These are phyloP conservation scores for Echinochloa phyllopogon DNA, from an alignment of 176 grass and related monocot species.

Conservation along the genomic window DNA sequence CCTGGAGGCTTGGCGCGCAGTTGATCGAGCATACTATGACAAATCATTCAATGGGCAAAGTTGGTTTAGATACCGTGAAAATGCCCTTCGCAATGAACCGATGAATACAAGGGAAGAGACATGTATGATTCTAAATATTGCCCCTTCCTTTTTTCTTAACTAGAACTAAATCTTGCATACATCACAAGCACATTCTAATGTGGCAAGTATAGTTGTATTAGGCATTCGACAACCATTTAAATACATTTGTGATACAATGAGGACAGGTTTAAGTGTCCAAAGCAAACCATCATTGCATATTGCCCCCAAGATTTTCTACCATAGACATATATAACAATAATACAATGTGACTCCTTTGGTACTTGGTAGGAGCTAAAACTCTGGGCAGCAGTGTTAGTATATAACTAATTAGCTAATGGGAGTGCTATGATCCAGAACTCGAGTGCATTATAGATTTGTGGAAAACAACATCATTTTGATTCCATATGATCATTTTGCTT, in stretches of 20 bases:
- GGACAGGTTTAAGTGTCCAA: not conserved
- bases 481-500: not conserved
- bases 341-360: not conserved
- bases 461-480: not conserved
- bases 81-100: conserved; percentile 75
- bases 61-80: conserved; percentile 95
- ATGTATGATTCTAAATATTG: conserved; percentile 56
- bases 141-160: not conserved
- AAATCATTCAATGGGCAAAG: conserved; percentile 97
- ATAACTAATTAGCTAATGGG: not conserved
- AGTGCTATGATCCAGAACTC: not conserved
- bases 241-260: not conserved
- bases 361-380: not conserved
- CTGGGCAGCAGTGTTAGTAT: not conserved
- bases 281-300: not conserved
- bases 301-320: not conserved
- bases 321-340: not conserved
- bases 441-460: not conserved
- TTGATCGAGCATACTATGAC: conserved; percentile 91
- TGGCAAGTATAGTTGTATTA: not conserved
- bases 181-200: not conserved
- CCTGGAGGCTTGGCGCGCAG: conserved; percentile 91
- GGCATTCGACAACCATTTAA: not conserved
- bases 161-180: not conserved
- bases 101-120: conserved; percentile 96